These are phyloP conservation scores for Penicillium pancosmium DNA, from an alignment of 495 filamentous ascomycete species.

Conservation along the genomic window DNA sequence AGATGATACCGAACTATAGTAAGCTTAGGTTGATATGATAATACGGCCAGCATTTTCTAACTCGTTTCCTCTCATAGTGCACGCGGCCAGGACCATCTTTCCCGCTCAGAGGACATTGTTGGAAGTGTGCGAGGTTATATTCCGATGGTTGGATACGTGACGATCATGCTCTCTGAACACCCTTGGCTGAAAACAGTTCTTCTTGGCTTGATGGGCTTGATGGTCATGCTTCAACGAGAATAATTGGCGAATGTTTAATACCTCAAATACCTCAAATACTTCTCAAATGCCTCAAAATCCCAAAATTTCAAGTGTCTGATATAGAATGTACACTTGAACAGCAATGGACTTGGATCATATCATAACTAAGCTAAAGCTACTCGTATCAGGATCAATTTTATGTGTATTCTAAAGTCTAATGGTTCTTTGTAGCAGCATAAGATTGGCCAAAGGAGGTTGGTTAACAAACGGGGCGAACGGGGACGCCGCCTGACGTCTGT, in stretches of 20 bases:
- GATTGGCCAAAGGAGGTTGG: background rate
- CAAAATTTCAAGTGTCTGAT: background rate
- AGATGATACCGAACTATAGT: constrained; percentile 83
- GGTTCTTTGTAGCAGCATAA: background rate
- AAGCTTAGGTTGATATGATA: background rate
- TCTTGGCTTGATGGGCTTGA: constrained; percentile 90
- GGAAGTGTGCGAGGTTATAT: constrained; percentile 94
- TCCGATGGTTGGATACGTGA: constrained; percentile 95
- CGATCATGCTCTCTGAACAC: constrained; percentile 93
- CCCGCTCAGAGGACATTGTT: constrained; percentile 84
- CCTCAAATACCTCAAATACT: background rate
- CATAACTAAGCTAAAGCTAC: too few species aligned
- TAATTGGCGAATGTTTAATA: constrained; percentile 30
- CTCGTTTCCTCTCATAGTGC: constrained; percentile 31
- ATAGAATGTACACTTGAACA: background rate
- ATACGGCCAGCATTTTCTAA: background rate
- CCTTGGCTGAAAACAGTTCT: constrained; percentile 96
- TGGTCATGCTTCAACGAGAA: constrained; percentile 92
- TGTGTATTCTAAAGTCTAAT: background rate
- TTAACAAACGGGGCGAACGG: too few species aligned
- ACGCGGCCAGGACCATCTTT: constrained; percentile 87
- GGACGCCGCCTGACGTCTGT: constrained; percentile 33
- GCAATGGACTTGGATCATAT: too few species aligned
- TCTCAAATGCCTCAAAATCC: background rate
- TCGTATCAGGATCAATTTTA: background rate